Conservation (phyloP, 345 rosid species). For the Microcos paniculata region DNA sequence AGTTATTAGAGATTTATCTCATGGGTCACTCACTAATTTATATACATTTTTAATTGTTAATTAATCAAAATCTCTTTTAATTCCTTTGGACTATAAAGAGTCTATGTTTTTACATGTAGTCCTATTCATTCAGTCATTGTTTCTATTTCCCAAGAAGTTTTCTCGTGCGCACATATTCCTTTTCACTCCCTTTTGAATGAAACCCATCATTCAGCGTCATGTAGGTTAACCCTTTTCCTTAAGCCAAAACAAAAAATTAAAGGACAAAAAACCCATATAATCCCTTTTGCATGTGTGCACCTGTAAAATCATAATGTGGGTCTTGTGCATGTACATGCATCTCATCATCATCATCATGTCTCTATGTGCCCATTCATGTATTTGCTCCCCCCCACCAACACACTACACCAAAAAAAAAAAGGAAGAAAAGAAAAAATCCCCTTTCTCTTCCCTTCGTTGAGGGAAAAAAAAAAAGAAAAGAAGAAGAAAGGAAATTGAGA, state of each 20-base stretch:
- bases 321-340: constrained; percentile 14
- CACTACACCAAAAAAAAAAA: no score
- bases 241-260: background rate
- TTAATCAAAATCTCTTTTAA: background rate
- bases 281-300: constrained; percentile 14
- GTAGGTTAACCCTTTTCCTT: background rate
- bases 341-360: background rate
- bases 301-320: constrained; percentile 20
- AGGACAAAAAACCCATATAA: background rate
- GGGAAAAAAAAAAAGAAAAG: no score
- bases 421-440: no score
- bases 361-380: constrained; percentile 4
- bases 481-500: constrained; percentile 16
- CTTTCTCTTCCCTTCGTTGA: no score
- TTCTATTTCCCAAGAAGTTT: background rate
- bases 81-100: background rate
- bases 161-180: background rate
- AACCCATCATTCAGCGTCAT: constrained; percentile 4
- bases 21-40: no score
- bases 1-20: no score
- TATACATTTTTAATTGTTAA: background rate
- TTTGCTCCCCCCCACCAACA: no score
- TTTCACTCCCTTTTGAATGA: background rate
- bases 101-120: background rate
- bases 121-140: no score